Conservation (phyloP, 208 protist genomes). For the Vickermania ingenoplastis region DNA sequence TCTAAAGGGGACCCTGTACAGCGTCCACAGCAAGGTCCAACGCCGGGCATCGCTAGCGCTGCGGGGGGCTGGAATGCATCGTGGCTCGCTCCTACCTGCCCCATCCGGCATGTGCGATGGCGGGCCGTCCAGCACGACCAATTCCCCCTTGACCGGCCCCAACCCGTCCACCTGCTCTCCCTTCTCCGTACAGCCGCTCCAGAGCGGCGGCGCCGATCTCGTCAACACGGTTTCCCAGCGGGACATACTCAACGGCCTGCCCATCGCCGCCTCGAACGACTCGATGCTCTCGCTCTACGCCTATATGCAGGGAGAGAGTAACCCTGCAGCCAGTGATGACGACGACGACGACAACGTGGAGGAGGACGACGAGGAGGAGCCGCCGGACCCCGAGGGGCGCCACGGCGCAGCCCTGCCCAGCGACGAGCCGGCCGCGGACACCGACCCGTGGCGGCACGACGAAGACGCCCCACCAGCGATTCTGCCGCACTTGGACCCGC, state of each 20-base stretch:
- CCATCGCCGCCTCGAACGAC: neutral
- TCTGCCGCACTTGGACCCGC: neutral
- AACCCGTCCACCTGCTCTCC: too few species aligned
- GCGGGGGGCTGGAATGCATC: neutral
- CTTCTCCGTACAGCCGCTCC: too few species aligned
- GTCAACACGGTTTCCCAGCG: neutral
- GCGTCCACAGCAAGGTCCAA: conserved; percentile 30
- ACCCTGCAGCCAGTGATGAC: neutral
- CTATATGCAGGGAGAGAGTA: neutral
- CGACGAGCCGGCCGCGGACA: neutral
- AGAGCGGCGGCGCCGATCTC: neutral
- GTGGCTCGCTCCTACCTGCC: too few species aligned
- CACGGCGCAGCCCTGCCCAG: neutral
- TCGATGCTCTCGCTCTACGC: neutral
- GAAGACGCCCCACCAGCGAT: neutral
- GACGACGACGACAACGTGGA: conserved; percentile 2
- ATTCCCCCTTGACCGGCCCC: too few species aligned
- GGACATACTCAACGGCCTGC: neutral
- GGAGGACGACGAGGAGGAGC: conserved; percentile 1
- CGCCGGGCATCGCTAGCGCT: neutral
- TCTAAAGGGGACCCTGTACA: conserved; percentile 48
- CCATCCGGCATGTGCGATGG: too few species aligned
- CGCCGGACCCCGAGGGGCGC: neutral
- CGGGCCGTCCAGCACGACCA: too few species aligned
- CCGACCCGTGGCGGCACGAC: neutral